Evolutionary conservation across 495 filamentous ascomycete genomes (phyloP), one percentile per base, ranked within the genome.

Genomic region (Neurospora tetrasperma): DNA sequence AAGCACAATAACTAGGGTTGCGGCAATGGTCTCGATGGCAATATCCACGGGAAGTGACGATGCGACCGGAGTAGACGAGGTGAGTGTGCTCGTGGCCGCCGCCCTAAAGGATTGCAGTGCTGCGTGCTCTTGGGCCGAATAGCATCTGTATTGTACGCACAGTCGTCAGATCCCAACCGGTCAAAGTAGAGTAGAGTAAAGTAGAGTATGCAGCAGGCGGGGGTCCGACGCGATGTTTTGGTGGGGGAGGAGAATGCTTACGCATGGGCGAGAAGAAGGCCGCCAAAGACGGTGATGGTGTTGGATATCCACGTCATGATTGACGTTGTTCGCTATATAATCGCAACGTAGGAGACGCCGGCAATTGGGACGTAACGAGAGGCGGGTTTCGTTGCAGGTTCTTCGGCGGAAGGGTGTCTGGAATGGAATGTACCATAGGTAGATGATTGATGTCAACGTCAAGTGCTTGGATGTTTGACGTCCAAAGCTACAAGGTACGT

Each of bases 41-140:
- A 96, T 93, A 75, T 95, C 93, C n/a, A 90, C 82, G 2, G 93
- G 93, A 0, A 95, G 85, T 6, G 86, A 79, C 9, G 80, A 78
- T 35, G 79, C 74, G 35, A 73, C 75, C 8, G 74, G 71, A 71
- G 75, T 75, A 3, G 80, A 77, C 72, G 82, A 77, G 46, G 83
- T 77, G 10, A 86, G 78, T 35, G 87, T 85, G 70, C 86, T 80
- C 70, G 84, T 74, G 42, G 87, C 83, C 59, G 87, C 80, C 70
- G 86, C 82, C 71, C 81, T 81, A 75, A 85, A 87, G 66, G 89
- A 88, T 77, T 88, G 88, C 70, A 94, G 86, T 16, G 89, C 85
- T 48, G 92, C 90, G 80, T 94, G 91, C 82, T 96, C 93, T 75
- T 94, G 90, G 48, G 93, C 92, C 70, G 93, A 96, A 82, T 94